phyloP scores from a whole-genome alignment of 1,284 basidiomycete genomes.

The Laetiporus sulphureus region DNA sequence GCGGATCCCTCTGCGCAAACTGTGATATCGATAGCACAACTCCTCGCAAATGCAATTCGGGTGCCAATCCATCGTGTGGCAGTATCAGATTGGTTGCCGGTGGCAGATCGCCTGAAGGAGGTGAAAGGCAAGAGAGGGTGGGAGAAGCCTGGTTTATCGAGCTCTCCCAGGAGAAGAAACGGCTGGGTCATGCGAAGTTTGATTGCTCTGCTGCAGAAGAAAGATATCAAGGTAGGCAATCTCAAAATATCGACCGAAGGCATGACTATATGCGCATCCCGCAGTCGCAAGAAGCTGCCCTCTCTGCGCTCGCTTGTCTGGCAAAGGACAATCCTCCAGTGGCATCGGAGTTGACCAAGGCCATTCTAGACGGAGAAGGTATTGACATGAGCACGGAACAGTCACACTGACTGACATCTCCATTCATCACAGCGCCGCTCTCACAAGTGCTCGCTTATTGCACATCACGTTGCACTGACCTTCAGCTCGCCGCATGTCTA shows the following conservation, averaged over 20 bases:
- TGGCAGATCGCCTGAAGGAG: conserved; percentile 43
- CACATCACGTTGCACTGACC: conserved; percentile 48
- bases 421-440: conserved; percentile 23
- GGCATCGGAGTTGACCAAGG: conserved; percentile 39
- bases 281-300: conserved; percentile 64
- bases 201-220: conserved; percentile 37
- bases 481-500: conserved; percentile 61
- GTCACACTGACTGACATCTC: not conserved
- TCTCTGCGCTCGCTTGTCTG: conserved; percentile 65
- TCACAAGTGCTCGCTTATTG: conserved; percentile 38
- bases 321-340: conserved; percentile 57
- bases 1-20: conserved; percentile 33
- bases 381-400: not conserved
- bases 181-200: conserved; percentile 56
- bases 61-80: conserved; percentile 46
- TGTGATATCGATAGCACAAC: conserved; percentile 46
- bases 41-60: conserved; percentile 48
- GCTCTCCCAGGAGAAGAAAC: conserved; percentile 37
- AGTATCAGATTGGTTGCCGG: conserved; percentile 61
- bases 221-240: conserved; percentile 43
- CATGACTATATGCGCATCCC: not conserved
- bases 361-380: conserved; percentile 32
- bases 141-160: conserved; percentile 44
- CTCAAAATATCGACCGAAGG: not conserved
- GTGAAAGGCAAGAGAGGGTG: conserved; percentile 60